Percentiles rank a stretch among this genome's conserved stretches.
Conservation (phyloP, 2,329 filamentous ascomycete genomes). For the Shiraia sp. region DNA sequence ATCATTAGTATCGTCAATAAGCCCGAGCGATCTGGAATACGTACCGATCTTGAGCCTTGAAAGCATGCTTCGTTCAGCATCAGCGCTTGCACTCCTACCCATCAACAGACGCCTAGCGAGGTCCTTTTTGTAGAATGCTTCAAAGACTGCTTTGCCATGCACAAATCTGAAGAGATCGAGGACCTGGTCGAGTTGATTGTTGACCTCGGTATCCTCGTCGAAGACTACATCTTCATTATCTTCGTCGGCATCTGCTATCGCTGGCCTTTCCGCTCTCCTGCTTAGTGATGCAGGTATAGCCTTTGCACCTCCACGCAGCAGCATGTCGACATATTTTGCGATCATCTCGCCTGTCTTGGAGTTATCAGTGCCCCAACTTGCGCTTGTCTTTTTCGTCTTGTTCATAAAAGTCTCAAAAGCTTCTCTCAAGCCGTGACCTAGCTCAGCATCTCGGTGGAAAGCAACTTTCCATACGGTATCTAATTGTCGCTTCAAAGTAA, state of each 20-base stretch:
- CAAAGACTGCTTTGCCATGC: constrained; percentile 95
- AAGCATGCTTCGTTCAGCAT: constrained; percentile 95
- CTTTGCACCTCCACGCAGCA: constrained; percentile 86
- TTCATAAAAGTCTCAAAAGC: constrained; percentile 93
- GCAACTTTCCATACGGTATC: constrained; percentile 77
- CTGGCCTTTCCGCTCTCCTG: constrained; percentile 59
- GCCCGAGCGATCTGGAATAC: neutral
- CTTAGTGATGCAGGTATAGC: constrained; percentile 72
- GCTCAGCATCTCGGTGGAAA: constrained; percentile 75
- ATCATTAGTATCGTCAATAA: constrained; percentile 10
- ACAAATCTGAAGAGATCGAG: constrained; percentile 96
- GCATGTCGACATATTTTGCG: constrained; percentile 90
- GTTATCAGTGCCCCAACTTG: constrained; percentile 78
- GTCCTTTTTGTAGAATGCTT: constrained; percentile 99
- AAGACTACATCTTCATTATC: constrained; percentile 64
- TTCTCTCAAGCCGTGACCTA: constrained; percentile 79
- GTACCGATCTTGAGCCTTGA: constrained; percentile 76
- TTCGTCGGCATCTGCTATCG: constrained; percentile 64
- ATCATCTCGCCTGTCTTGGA: constrained; percentile 99
- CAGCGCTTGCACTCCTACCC: constrained; percentile 88
- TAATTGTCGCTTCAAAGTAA: constrained; percentile 78
- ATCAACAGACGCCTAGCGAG: constrained; percentile 87
- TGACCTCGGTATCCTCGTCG: constrained; percentile 90
- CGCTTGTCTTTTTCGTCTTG: constrained; percentile 71
- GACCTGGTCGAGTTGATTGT: constrained; percentile 88